phyloP scores from a whole-genome alignment of 2,329 filamentous ascomycete genomes.

The Bretziella fagacearum region DNA sequence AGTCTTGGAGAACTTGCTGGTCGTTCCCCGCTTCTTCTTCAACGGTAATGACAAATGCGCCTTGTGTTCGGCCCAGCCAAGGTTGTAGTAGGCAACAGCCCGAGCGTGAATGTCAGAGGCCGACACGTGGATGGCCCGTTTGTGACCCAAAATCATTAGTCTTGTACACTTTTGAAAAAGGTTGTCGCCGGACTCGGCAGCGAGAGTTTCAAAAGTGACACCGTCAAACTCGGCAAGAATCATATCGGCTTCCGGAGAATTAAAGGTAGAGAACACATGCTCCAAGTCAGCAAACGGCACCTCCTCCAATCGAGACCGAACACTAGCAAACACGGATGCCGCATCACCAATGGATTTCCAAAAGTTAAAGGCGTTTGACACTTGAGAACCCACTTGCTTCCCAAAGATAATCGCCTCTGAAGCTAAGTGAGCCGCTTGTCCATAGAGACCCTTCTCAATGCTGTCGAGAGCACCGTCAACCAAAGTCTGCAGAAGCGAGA shows the following conservation, averaged over 20 bases:
- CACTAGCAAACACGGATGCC: slow-evolving; percentile 64
- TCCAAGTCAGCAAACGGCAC: slow-evolving; percentile 45
- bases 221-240: slow-evolving; percentile 52
- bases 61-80: slow-evolving; percentile 83
- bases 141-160: slow-evolving; percentile 68
- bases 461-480: slow-evolving; percentile 65
- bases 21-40: slow-evolving; percentile 33
- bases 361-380: slow-evolving; percentile 67
- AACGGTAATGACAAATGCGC: slow-evolving; percentile 51
- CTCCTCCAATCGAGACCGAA: slow-evolving; percentile 45
- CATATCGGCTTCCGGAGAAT: slow-evolving; percentile 29
- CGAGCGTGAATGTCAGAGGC: slow-evolving; percentile 67
- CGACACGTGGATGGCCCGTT: slow-evolving; percentile 61
- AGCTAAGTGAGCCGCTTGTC: slow-evolving; percentile 59
- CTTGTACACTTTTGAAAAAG: slow-evolving; percentile 45
- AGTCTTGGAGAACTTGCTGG: slow-evolving; percentile 56
- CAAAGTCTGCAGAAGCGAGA: slow-evolving; percentile 75
- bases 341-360: slow-evolving; percentile 91
- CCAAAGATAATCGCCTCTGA: slow-evolving; percentile 53
- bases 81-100: slow-evolving; percentile 91
- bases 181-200: slow-evolving; percentile 20
- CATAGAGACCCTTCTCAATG: slow-evolving; percentile 70
- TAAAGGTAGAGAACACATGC: slow-evolving; percentile 37
- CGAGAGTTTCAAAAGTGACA: slow-evolving; percentile 29
- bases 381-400: slow-evolving; percentile 38